These are phyloP conservation scores for Wallacemonas sp. DNA, from an alignment of 208 protist genomes.

Conservation along the genomic window DNA sequence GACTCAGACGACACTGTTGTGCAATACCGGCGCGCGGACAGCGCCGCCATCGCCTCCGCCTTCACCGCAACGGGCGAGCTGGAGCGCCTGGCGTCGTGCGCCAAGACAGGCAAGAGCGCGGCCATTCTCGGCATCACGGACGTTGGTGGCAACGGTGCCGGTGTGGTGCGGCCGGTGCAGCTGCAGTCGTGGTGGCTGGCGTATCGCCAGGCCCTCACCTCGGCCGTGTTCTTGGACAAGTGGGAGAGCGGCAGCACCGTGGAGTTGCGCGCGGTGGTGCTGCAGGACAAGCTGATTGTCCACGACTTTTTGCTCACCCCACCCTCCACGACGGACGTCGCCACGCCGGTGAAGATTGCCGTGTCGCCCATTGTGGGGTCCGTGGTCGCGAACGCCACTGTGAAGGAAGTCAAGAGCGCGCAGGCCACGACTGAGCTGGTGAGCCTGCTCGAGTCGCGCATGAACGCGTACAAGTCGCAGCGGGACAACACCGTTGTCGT, in stretches of 20 bases:
- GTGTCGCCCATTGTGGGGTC: constrained; percentile 42
- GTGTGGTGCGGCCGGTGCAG: neutral
- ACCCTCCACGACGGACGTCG: neutral
- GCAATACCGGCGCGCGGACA: neutral
- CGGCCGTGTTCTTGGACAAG: constrained; percentile 21
- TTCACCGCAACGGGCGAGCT: constrained; percentile 21
- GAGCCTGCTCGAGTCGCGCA: constrained; percentile 10
- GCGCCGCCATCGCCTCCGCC: neutral
- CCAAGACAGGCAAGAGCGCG: constrained; percentile 11
- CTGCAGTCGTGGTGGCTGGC: constrained; percentile 33
- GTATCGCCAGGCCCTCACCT: constrained; percentile 18
- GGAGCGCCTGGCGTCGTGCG: constrained; percentile 6
- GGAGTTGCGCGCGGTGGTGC: constrained; percentile 30
- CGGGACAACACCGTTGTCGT: constrained; percentile 12
- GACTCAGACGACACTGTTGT: constrained; percentile 26
- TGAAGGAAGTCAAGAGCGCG: constrained; percentile 14
- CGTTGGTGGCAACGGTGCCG: neutral
- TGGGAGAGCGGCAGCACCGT: constrained; percentile 35
- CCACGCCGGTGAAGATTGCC: constrained; percentile 14
- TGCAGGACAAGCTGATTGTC: constrained; percentile 28
- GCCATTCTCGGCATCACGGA: constrained; percentile 32
- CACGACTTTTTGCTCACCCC: constrained; percentile 25
- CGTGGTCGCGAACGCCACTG: constrained; percentile 33
- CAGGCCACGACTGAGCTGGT: constrained; percentile 6
- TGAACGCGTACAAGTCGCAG: constrained; percentile 22